Evolutionary conservation across 768 basidiomycete genomes (phyloP).

Genomic region (Tylopilus vinaceipallidus): DNA sequence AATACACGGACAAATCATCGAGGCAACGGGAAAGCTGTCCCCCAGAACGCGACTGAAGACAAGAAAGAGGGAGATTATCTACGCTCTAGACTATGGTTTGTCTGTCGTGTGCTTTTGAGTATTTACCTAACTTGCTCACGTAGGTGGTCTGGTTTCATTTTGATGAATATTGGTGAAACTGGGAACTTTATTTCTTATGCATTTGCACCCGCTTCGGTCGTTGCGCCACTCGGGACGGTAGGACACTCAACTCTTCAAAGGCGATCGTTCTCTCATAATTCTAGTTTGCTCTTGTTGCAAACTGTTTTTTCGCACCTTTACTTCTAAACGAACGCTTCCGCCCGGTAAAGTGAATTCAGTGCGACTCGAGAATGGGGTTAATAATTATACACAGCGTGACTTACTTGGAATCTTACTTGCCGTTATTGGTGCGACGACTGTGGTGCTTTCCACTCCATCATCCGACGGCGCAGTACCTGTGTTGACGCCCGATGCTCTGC

Average conservation of each 20-base stretch:
- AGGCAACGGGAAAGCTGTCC: conserved; percentile 4
- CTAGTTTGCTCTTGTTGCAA: conserved; percentile 90
- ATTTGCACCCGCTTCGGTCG: conserved; percentile 87
- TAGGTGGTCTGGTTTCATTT: conserved; percentile 86
- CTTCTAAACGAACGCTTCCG: conserved; percentile 83
- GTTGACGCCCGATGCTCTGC: conserved; percentile 65
- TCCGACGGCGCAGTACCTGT: conserved; percentile 53
- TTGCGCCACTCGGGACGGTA: conserved; percentile 95
- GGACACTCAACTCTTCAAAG: conserved; percentile 27
- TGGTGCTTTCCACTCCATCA: conserved; percentile 79
- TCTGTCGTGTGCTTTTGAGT: conserved; percentile 5
- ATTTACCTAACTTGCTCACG: conserved; percentile 1
- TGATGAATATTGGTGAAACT: conserved; percentile 90
- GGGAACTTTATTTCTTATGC: conserved; percentile 92
- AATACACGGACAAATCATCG: conserved; percentile 3
- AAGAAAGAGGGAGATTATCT: conserved; percentile 73
- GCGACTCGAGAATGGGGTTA: conserved; percentile 9
- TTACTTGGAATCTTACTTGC: conserved; percentile 77
- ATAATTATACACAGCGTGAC: conserved; percentile 53
- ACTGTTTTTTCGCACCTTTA: conserved; percentile 90
- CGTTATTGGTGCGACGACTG: conserved; percentile 85
- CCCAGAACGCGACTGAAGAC: conserved; percentile 27
- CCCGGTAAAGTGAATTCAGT: conserved; percentile 44
- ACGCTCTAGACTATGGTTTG: conserved; percentile 80
- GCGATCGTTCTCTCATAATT: neutral